Evolutionary conservation across 164 flowering plant genomes (phyloP), one percentile per base, ranked within the genome.

Genomic region (Berberis vulgaris): DNA sequence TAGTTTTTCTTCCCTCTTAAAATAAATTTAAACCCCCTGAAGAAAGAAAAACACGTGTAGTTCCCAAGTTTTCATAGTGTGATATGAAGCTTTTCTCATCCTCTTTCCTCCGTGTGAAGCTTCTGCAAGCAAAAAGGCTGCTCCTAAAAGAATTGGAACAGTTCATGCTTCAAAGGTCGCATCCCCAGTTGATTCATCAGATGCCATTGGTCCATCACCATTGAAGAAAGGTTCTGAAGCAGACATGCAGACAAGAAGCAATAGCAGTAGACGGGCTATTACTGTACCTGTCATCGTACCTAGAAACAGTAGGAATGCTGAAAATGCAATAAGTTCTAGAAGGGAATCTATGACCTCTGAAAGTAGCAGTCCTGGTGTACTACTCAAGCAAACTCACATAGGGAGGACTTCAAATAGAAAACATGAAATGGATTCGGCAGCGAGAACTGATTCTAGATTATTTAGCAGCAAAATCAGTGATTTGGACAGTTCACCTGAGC

Each of bases 271-370:
- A 67, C 77, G 74, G 62, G 72, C 85, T 13, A 77, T 80, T 46
- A 47, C 76, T 56, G 73, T 69, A 45, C 90, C 92, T 57, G 74
- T 50, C 13, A 41, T 84, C 70, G 86, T 86, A 55, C 86, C 85
- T 55, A 79, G 82, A 61, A 82, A 76, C 44, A 75, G 63, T 71
- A 67, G 85, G 60, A 75, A 62, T 60, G 80, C 70, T 57, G 89
- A 82, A 71, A 75, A 71, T 26, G 45, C 66, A 40, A 45, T 71
- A 42, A 79, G 64, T 41, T 69, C 78, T 61, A 69, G 72, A 70
- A 80, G 74, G 70, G 87, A 82, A 77, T 70, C 85, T 46, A 54
- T 76, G 58, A 62, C 76, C 47, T 45, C 80, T 47, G 75, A 78
- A 43, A 85, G 65, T 73, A 67, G 73, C 47, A 79, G 69, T 54